Conservation (phyloP, 176 grass and related monocot species). For the Carex littledalei region DNA sequence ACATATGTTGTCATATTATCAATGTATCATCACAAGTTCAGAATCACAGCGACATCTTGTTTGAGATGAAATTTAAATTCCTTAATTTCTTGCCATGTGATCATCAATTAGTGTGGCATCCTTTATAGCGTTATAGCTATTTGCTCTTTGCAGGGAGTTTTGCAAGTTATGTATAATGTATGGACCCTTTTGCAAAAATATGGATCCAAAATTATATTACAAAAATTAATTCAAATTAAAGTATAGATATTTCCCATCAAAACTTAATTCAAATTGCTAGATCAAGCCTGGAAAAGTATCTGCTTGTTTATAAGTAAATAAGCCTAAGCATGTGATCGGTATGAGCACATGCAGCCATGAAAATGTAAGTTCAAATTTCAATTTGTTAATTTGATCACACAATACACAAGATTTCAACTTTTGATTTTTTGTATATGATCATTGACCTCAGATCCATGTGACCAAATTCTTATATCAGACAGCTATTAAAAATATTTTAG, state of each 20-base stretch:
- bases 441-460: slow-evolving; percentile 21
- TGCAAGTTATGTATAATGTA: neutral
- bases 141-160: neutral
- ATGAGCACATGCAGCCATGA: slow-evolving; percentile 8
- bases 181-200: neutral
- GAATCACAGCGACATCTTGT: neutral
- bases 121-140: neutral
- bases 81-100: no score
- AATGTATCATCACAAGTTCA: neutral
- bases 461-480: slow-evolving; percentile 17
- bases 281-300: no score
- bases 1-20: neutral
- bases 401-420: slow-evolving; percentile 22
- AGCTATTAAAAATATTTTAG: neutral
- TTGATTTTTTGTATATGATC: slow-evolving; percentile 1
- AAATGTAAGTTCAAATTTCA: slow-evolving; percentile 6
- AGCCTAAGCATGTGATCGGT: neutral
- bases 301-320: neutral
- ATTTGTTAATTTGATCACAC: slow-evolving; percentile 2
- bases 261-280: neutral
- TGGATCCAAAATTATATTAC: neutral
- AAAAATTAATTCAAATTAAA: neutral
- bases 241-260: neutral
- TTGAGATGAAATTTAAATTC: no score
- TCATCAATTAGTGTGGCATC: no score